Percentiles rank a stretch among this genome's conserved stretches.
These are phyloP conservation scores for Aethionema arabicum DNA, from an alignment of 345 rosid species.

Conservation along the genomic window DNA sequence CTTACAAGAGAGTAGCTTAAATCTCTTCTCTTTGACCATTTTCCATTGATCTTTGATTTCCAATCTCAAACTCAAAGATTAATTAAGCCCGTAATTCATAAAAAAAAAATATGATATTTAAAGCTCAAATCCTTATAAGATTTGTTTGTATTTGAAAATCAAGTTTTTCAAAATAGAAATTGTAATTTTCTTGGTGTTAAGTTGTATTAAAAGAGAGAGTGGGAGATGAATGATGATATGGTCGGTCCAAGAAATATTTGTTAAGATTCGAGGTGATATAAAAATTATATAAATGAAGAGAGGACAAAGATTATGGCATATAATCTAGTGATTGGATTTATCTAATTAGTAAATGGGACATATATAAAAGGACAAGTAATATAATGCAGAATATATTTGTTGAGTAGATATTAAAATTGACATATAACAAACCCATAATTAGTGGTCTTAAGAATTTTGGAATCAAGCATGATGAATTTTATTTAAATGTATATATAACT, in stretches of 20 bases:
- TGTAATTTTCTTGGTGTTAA: not conserved
- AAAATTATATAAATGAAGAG: not conserved
- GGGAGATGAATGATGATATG: constrained; percentile 15
- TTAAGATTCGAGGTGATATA: constrained; percentile 18
- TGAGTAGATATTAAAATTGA: constrained; percentile 30
- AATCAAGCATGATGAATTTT: constrained; percentile 19
- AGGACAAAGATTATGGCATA: constrained; percentile 8
- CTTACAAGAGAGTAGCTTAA: too few relatives aligned
- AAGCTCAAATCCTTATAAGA: not conserved
- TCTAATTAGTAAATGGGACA: constrained; percentile 21
- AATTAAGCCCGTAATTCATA: not conserved
- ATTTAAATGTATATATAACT: not conserved
- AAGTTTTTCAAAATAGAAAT: not conserved
- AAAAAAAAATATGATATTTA: constrained; percentile 11
- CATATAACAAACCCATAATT: constrained; percentile 28
- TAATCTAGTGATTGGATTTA: constrained; percentile 11
- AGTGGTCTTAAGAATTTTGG: constrained; percentile 26
- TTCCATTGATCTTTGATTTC: not conserved
- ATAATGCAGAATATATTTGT: constrained; percentile 25
- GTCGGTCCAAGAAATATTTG: constrained; percentile 30
- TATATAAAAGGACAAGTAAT: constrained; percentile 19
- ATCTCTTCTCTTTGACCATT: too few relatives aligned
- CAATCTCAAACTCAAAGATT: constrained; percentile 8
- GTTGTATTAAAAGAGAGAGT: not conserved
- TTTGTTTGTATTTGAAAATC: not conserved